Conservation (phyloP, 139 green algal genomes). For the Ettlia oleoabundans region DNA sequence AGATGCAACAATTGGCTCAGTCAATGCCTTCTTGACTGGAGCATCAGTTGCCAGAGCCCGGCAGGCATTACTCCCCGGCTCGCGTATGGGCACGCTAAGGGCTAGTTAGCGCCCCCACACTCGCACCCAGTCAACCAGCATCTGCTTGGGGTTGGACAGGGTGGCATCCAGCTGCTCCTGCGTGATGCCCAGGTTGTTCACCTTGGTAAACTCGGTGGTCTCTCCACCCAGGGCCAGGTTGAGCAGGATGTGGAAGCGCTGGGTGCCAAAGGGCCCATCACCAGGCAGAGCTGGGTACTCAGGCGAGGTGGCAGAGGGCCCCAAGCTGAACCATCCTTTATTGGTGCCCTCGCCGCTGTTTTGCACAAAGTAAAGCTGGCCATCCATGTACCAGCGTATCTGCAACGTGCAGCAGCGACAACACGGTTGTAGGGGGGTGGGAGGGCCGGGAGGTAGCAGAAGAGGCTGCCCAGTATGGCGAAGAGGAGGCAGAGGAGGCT, state of each 20-base stretch:
- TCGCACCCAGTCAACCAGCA: slow-evolving; percentile 51
- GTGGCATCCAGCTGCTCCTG: neutral
- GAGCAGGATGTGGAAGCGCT: slow-evolving; percentile 52
- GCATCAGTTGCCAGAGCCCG: too few species aligned
- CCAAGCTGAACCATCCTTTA: slow-evolving; percentile 30
- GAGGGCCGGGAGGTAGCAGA: too few species aligned
- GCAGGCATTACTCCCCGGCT: too few species aligned
- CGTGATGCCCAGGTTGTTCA: neutral
- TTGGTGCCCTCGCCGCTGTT: slow-evolving; percentile 19
- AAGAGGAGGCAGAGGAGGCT: too few species aligned
- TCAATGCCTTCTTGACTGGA: too few species aligned
- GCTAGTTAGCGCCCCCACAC: slow-evolving; percentile 38
- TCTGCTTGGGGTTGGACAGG: slow-evolving; percentile 4
- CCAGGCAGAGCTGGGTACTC: neutral
- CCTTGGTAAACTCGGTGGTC: slow-evolving; percentile 4
- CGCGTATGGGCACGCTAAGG: too few species aligned
- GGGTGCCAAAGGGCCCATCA: slow-evolving; percentile 44
- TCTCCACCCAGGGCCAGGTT: slow-evolving; percentile 56
- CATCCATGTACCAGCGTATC: slow-evolving; percentile 44
- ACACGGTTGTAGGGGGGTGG: too few species aligned
- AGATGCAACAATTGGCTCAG: too few species aligned
- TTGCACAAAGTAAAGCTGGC: neutral
- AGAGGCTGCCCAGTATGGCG: too few species aligned
- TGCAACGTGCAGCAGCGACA: too few species aligned
- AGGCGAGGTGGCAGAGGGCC: neutral